phyloP scores from a whole-genome alignment of 2,329 filamentous ascomycete species.

The Hymenotorrendiella dingleyae region DNA sequence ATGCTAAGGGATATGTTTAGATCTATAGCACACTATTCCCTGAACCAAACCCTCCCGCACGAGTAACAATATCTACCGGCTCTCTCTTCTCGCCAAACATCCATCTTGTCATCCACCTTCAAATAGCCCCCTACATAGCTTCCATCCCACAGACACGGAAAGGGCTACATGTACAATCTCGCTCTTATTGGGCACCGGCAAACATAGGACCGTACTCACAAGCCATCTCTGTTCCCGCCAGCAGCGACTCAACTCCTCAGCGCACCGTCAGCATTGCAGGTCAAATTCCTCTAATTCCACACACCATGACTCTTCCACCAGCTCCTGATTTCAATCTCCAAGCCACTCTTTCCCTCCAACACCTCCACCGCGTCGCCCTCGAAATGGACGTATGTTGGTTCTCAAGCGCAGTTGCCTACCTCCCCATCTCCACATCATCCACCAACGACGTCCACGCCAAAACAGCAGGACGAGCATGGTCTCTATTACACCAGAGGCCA shows the following conservation, averaged over 20 bases:
- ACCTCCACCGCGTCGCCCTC: constrained; percentile 76
- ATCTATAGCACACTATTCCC: constrained; percentile 71
- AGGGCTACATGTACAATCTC: constrained; percentile 81
- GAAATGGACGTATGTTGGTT: constrained; percentile 70
- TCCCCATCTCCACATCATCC: constrained; percentile 39
- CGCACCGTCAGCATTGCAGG: constrained; percentile 66
- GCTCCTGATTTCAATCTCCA: constrained; percentile 45
- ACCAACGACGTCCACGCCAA: constrained; percentile 30
- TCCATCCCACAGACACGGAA: constrained; percentile 34
- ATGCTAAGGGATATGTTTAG: too few relatives aligned
- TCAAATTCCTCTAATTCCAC: constrained; percentile 82
- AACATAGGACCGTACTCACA: constrained; percentile 98
- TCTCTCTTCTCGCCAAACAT: constrained; percentile 52
- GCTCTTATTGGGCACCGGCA: constrained; percentile 95
- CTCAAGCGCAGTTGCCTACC: constrained; percentile 69
- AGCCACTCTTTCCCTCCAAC: constrained; percentile 72
- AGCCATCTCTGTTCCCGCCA: constrained; percentile 42
- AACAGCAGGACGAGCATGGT: constrained; percentile 45
- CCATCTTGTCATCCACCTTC: constrained; percentile 55
- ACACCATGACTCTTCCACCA: constrained; percentile 61
- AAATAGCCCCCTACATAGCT: constrained; percentile 33
- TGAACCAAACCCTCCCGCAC: constrained; percentile 73
- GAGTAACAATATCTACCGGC: constrained; percentile 78
- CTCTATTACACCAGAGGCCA: constrained; percentile 17
- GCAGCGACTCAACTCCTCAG: constrained; percentile 22